Percentiles rank a stretch among this genome's conserved stretches.
phyloP scores from a whole-genome alignment of 192 early-diverging fungal genomes.

The Coemansia sp. region DNA sequence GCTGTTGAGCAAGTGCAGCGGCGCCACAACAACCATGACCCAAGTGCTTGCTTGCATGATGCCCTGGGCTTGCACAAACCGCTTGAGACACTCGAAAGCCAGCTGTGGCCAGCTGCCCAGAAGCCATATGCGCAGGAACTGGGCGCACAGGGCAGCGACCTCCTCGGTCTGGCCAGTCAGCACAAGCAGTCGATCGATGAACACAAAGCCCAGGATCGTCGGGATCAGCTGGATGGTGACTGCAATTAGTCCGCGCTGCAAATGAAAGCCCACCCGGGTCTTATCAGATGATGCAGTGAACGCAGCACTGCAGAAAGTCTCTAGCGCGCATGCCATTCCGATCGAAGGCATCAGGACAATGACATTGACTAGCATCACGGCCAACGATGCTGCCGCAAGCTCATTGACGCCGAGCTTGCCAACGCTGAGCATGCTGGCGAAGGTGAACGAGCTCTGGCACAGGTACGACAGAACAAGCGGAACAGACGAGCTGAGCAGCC shows the following conservation, averaged over 20 bases:
- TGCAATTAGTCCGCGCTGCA: conserved; percentile 42
- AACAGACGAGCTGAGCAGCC: conserved; percentile 38
- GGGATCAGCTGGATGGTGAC: conserved; percentile 43
- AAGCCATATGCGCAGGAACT: conserved; percentile 67
- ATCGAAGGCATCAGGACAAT: conserved; percentile 66
- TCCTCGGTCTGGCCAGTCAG: conserved; percentile 73
- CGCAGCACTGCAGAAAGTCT: conserved; percentile 42
- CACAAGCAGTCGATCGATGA: conserved; percentile 63
- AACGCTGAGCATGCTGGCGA: conserved; percentile 64
- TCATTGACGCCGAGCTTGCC: conserved; percentile 66
- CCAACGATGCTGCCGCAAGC: conserved; percentile 68
- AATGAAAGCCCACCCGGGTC: conserved; percentile 44
- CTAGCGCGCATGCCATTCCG: conserved; percentile 60
- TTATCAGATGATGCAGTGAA: conserved; percentile 48
- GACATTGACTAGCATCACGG: conserved; percentile 68
- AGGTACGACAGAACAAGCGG: conserved; percentile 65
- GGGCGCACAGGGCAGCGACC: conserved; percentile 66
- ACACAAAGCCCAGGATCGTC: conserved; percentile 20
- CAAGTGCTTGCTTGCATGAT: conserved; percentile 77
- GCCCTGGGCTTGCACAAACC: conserved; percentile 87
- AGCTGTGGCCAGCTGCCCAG: conserved; percentile 78
- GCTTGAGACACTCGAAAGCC: conserved; percentile 80
- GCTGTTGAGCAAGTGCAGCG: conserved; percentile 30
- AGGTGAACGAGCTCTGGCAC: conserved; percentile 64
- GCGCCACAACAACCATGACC: conserved; percentile 38